Evolutionary conservation across 805 yeast genomes (phyloP), one percentile per base, ranked within the genome.

Genomic region (Schwanniomyces occidentalis): DNA sequence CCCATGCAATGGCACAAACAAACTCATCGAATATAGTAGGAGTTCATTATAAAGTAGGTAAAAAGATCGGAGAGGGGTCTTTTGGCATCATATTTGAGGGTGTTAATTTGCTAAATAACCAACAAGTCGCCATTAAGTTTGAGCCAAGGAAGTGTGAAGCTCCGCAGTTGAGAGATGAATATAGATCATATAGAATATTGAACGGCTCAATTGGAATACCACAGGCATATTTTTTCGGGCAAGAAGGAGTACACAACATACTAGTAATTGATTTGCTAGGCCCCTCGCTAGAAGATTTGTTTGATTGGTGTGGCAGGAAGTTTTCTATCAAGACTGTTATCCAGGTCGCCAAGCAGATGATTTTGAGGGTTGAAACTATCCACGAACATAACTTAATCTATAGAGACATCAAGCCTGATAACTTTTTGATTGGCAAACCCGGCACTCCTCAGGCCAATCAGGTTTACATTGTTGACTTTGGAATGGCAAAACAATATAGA

Each of bases 41-140:
- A 16, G 80, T 91, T 42, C 99, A 93, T 69, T 93, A 90, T 66
- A 85, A 89, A 50, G 93, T 93, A 38, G 99, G 98, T 40, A 91
- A 90, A 62, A 93, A 93, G 67, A 90, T 93, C 42, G 99, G 99
- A 38, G 98, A 93, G 65, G 99, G 99, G 27, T 91, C 98, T 4
- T 93, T 93, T 61, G 99, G 99, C 37, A 95, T 93, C 34, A 84
- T 93, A 40, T 93, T 93, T 58, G 98, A 93, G 67, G 99, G 99
- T 44, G 78, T 87, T 27, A 91, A 93, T 59, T 74, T 93, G 56
- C 79, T 93, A 50, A 91, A 89, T 67, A 90, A 90, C 46, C 83
- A 82, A 42, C 95, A 86, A 32, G 98, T 93, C 29, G 99, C 98
- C 25, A 91, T 93, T 61, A 93, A 93, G 64, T 93, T 93, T 51